Evolutionary conservation across 2,329 filamentous ascomycete species (phyloP), one percentile per base, ranked within the genome.

Genomic region (Ophiostoma sp.): DNA sequence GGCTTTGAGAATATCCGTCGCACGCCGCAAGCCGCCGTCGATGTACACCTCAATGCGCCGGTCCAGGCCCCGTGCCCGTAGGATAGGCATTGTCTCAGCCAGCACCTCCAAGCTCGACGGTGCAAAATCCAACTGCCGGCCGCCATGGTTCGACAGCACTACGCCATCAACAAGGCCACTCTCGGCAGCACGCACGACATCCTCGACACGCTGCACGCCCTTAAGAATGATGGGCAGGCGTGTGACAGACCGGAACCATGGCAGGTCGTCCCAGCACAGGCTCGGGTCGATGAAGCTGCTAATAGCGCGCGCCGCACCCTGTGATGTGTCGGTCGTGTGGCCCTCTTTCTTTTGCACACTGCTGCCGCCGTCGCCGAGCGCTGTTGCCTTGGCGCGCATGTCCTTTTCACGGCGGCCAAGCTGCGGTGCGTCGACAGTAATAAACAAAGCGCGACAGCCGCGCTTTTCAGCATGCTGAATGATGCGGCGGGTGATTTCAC

Each of bases 391-490:
- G 74, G 86, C 87, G 54, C 95, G 91, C 95, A 98, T 98, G 79
- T 98, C 95, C 83, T 98, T 99, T 80, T 99, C 95, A 74, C 95
- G 86, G 54, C 95, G 89, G 60, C 95, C 95, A 31, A 99, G 89
- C 80, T 98, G 94, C 6, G 95, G 95, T 68, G 95, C 95, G 79
- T 99, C 95, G 69, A 99, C 95, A 2, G 95, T 99, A 82, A 99
- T 97, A 84, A 99, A 99, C 23, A 99, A 88, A 11, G 90, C 95
- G 81, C 92, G 95, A 85, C 95, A 98, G 36, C 95, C 95, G 70
- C 95, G 90, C 77, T 83, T 83, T 82, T 99, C 95, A 72, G 95
- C 95, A 80, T 98, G 93, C 81, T 94, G 80, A 67, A 99, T 91
- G 75, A 99, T 98, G 73, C 87, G 87, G 80, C 91, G 88, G 10